Evolutionary conservation across 2,329 filamentous ascomycete species (phyloP), one percentile per base, ranked within the genome.

Genomic region (Seiridium unicorne): DNA sequence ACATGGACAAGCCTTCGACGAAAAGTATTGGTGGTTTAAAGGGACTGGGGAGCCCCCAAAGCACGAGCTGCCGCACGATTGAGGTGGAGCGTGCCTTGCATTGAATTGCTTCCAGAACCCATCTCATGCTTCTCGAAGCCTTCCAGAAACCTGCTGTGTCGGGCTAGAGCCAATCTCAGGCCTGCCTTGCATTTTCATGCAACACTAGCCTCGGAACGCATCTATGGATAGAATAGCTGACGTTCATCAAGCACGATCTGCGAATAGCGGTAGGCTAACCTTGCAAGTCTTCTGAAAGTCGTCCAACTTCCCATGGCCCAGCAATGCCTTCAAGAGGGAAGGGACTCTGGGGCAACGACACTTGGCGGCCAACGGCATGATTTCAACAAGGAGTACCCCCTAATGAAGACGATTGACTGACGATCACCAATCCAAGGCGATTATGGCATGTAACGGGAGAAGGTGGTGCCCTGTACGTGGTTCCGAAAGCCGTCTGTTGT

Each of bases 81-180:
- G 9, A 4, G 10, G 42, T 48, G 51, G 34, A 44, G 51, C 18
- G 46, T 55, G 32, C 46, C 31, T 47, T 51, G 46, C 48, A 56
- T 57, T 44, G 54, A 51, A 54, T 46, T 26, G 7, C 38, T 34
- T 31, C 10, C 13, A 34, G 35, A 18, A 26, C 42, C 60, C 57
- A 42, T 57, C 40, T 44, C 42, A 18, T 40, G 56, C 60, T 62
- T 62, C 60, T 59, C 51, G 60, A 62, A 62, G 32, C 40, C 44
- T 62, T 62, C 60, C 56, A 55, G 60, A 62, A 62, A 51, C 53
- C 57, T 62, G 40, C 60, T 51, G 35, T 9, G 44, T 62, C 10
- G n/a, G 46, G 60, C 47, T 62, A 62, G 60, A 32, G 34, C 44
- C n/a, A 62, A 62, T 62, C 57, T 62, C 57, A 56, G 46, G 56